These are phyloP conservation scores for Solanum infundibuliforme DNA, from an alignment of 257 asterid genomes.

Conservation along the genomic window DNA sequence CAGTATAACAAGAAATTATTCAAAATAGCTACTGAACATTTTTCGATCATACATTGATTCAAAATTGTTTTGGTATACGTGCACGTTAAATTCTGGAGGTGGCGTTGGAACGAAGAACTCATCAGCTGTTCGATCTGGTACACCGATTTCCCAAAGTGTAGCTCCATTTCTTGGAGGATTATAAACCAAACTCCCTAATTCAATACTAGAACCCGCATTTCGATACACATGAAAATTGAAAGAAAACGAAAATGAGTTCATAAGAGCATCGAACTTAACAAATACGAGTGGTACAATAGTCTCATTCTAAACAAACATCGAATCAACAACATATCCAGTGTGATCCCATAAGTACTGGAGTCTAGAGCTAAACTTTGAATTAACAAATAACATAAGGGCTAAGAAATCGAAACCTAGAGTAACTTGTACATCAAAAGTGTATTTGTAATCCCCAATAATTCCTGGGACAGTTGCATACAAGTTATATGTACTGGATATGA, in stretches of 20 bases:
- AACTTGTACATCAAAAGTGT: slow-evolving; percentile 18
- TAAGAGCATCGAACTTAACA: no score
- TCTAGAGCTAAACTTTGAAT: background rate
- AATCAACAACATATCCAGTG: no score
- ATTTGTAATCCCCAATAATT: slow-evolving; percentile 48
- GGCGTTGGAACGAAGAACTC: slow-evolving; percentile 54
- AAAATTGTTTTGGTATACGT: background rate
- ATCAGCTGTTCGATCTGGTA: slow-evolving; percentile 54
- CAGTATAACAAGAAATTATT: background rate
- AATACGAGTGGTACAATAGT: background rate
- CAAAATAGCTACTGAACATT: background rate
- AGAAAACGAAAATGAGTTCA: background rate
- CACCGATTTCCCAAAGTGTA: slow-evolving; percentile 72
- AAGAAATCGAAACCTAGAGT: slow-evolving; percentile 14
- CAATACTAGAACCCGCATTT: slow-evolving; percentile 16
- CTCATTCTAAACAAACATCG: background rate
- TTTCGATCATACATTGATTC: background rate
- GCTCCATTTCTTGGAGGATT: slow-evolving; percentile 46
- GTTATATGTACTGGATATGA: slow-evolving; percentile 28
- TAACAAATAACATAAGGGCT: no score
- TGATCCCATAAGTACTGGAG: background rate
- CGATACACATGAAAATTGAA: background rate
- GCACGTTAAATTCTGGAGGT: background rate
- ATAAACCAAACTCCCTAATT: slow-evolving; percentile 19
- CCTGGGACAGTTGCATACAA: slow-evolving; percentile 44